Base-by-base conservation (phyloP, 2,329 filamentous ascomycete species). In the Fusarium longipes region DNA sequence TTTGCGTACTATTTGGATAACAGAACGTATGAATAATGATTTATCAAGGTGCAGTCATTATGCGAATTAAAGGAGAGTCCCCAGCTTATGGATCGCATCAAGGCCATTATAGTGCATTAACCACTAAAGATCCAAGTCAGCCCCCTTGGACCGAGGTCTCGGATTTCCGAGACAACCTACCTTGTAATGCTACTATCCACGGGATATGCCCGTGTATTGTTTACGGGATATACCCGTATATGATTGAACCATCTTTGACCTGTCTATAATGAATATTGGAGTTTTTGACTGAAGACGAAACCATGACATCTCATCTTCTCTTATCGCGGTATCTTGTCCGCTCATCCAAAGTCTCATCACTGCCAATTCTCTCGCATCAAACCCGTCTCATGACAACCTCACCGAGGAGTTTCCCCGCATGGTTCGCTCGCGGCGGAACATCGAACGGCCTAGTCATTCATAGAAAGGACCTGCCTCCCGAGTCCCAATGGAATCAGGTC, bases 401-500 rank as follows among this genome's bases (percentile, higher is more conserved):
- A 24, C n/a, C 30, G 15, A 22, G 17, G 32, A 75, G 67, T 58
- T 75, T 82, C 48, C 79, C 80, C 15, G 80, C 80, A 5, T 75
- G 78, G 57, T 82, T 82, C 63, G 77, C 79, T 43, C 86, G 89
- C 44, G 89, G 89, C 50, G 89, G 90, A 25, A 91, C 89, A n/a
- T 91, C 89, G 17, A 86, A 89, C 60, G 89, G 87, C 15, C 80
- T 92, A 30, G 83, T 92, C 70, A 73, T 83, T 42, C 73, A 75
- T 33, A 73, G 77, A 15, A 60, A 60, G 27, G 71, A 79, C 45
- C 77, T 83, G 1, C 80, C 81, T 1, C 63, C 75, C 1, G 70
- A 74, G 42, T 58, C 70, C 1, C 67, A 77, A 57, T 83, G 81
- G 67, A 77, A 80, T 6, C 71, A 79, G 1, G 85, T 91, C 18